Base-by-base conservation (phyloP, 2,329 filamentous ascomycete genomes). In the Xylariaceae sp. region DNA sequence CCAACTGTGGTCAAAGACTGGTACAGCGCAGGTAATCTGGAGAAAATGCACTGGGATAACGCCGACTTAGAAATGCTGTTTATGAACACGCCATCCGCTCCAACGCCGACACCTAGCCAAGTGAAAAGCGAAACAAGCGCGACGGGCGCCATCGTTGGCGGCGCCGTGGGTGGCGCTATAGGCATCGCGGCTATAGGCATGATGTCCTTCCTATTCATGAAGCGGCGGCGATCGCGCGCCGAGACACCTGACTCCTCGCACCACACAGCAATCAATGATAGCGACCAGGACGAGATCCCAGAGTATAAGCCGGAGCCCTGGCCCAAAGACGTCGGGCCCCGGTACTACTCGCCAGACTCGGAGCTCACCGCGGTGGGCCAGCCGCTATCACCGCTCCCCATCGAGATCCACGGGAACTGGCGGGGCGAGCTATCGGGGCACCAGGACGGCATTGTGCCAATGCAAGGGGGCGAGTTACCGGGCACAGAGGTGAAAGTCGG, bases 1-100 rank as follows among this genome's bases (percentile, higher is more conserved):
- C 70, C 71, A 6, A 50, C 55, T 1, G 55, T 62, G 1, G 65
- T 75, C 10, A 59, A 64, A 53, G 49, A 68, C 9, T 74, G 72
- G 68, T 75, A 75, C 44, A 23, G 41, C 13, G 55, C 61, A 21
- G 69, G 69, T 18, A 64, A 64, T 0, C 60, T 71, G 42, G 50
- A 58, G 3, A 51, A 57, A 4, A 58, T 72, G 10, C 10, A 15
- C 0, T 72, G 69, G 70, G 58, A 59, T 18, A 63, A 40, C 44
- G 42, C 61, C 0, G 63, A 59, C 1, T 32, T 70, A 3, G 59
- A 64, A 52, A 55, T 15, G 15, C 43, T 72, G 3, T 68, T 72
- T 13, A 30, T 62, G 30, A 64, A 60, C 10, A 27, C 24, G 13
- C 32, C 18, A 1, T 1, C 26, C 1, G n/a, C 37, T 5, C 20